These are phyloP conservation scores for Cyberlindnera americana DNA, from an alignment of 805 yeast species.

Conservation along the genomic window DNA sequence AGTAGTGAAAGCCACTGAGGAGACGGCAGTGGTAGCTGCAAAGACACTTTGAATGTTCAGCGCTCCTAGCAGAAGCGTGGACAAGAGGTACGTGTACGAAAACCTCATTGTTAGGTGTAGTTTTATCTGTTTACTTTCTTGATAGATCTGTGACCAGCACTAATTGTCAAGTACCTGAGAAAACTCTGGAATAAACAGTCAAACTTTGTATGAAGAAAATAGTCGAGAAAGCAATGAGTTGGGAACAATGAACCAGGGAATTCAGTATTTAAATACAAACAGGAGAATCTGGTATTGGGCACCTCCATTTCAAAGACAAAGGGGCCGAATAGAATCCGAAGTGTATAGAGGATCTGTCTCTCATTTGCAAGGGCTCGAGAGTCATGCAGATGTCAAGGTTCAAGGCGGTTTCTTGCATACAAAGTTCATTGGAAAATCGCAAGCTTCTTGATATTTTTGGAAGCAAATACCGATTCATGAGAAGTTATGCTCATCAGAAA, in stretches of 20 bases:
- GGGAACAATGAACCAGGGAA: background rate
- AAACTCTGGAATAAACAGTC: background rate
- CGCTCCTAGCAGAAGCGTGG: slow-evolving; percentile 3
- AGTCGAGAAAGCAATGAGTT: background rate
- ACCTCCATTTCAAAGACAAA: no score
- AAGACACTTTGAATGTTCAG: background rate
- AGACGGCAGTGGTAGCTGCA: background rate
- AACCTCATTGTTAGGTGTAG: slow-evolving; percentile 5
- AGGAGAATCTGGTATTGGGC: no score
- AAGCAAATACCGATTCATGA: no score
- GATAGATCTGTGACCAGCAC: slow-evolving; percentile 3
- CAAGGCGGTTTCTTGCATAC: no score
- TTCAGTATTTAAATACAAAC: background rate
- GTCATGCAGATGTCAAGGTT: no score
- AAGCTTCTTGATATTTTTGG: no score
- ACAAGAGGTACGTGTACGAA: background rate
- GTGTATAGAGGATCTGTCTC: no score
- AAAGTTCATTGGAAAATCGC: no score
- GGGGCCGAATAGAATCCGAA: no score
- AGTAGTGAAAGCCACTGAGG: background rate
- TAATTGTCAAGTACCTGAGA: background rate
- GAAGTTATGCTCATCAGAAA: background rate
- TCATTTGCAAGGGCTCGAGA: no score
- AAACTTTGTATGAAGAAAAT: background rate
- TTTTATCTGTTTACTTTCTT: background rate